Conservation (phyloP, 352 stramenopile genomes). For the Albugo candida region DNA sequence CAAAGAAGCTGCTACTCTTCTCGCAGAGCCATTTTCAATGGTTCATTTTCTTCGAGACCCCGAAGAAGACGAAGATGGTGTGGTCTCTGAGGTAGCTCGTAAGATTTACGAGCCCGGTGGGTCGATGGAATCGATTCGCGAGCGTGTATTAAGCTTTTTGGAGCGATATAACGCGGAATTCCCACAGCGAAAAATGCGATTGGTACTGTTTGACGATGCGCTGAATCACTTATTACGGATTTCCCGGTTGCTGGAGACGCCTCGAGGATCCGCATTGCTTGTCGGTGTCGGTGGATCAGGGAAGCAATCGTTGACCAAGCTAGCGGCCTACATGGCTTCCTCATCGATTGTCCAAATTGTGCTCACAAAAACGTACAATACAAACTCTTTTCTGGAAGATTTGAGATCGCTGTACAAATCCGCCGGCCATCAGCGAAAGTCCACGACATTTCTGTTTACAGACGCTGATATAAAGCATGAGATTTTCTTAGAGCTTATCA, state of each 20-base stretch:
- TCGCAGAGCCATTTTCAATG: slow-evolving; percentile 80
- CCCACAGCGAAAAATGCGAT: slow-evolving; percentile 89
- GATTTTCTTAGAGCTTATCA: slow-evolving; percentile 97
- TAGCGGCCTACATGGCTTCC: slow-evolving; percentile 92
- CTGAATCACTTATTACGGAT: slow-evolving; percentile 93
- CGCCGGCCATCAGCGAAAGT: slow-evolving; percentile 89
- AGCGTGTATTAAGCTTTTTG: slow-evolving; percentile 87
- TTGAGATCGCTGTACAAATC: slow-evolving; percentile 93
- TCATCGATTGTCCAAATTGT: slow-evolving; percentile 96
- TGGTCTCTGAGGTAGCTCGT: slow-evolving; percentile 83
- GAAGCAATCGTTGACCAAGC: slow-evolving; percentile 92
- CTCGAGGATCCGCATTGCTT: slow-evolving; percentile 86
- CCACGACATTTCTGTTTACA: slow-evolving; percentile 96
- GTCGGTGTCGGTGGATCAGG: slow-evolving; percentile 94
- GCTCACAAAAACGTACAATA: slow-evolving; percentile 97
- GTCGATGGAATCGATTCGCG: slow-evolving; percentile 78
- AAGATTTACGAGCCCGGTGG: slow-evolving; percentile 97
- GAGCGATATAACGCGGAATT: slow-evolving; percentile 96
- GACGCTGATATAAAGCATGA: slow-evolving; percentile 99
- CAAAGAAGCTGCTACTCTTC: slow-evolving; percentile 54
- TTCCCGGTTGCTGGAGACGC: slow-evolving; percentile 92
- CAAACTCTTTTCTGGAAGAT: slow-evolving; percentile 94
- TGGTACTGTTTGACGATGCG: slow-evolving; percentile 97
- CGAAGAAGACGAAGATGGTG: slow-evolving; percentile 91
- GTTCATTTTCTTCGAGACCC: slow-evolving; percentile 96